Percentiles rank a stretch among this genome's conserved stretches.
phyloP scores from a whole-genome alignment of 2,329 filamentous ascomycete species.

The Trichoderma atroviride region DNA sequence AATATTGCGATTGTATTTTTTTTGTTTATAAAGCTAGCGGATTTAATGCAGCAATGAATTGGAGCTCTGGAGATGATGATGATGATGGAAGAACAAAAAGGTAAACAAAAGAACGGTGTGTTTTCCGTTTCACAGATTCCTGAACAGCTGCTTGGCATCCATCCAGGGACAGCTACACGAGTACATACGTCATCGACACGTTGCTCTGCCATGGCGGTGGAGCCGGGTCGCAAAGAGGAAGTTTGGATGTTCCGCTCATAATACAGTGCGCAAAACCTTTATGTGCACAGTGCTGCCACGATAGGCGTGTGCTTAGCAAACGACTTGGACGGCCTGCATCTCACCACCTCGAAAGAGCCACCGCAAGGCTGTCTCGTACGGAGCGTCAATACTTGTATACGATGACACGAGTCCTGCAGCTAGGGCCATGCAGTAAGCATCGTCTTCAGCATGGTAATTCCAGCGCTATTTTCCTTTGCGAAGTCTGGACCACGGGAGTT shows the following conservation, averaged over 20 bases:
- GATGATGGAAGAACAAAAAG: background rate
- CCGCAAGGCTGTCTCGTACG: background rate
- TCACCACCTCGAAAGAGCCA: background rate
- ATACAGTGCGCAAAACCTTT: background rate
- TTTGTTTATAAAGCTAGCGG: background rate
- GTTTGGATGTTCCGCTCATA: background rate
- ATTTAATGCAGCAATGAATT: background rate
- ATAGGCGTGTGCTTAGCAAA: background rate
- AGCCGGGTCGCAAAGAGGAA: background rate
- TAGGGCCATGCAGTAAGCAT: conserved; percentile 10
- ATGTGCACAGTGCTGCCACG: background rate
- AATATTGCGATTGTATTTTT: background rate
- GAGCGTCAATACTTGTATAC: background rate
- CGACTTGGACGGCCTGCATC: background rate
- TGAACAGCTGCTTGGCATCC: background rate
- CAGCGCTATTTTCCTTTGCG: background rate
- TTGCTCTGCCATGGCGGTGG: background rate
- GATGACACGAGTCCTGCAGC: background rate
- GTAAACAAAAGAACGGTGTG: background rate
- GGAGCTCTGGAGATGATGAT: background rate
- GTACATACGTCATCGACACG: conserved; percentile 19
- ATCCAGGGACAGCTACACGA: background rate
- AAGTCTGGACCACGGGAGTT: background rate
- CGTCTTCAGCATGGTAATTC: background rate
- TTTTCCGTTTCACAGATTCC: background rate